phyloP scores from a whole-genome alignment of 208 protist species.

The Trypanosoma avium region DNA sequence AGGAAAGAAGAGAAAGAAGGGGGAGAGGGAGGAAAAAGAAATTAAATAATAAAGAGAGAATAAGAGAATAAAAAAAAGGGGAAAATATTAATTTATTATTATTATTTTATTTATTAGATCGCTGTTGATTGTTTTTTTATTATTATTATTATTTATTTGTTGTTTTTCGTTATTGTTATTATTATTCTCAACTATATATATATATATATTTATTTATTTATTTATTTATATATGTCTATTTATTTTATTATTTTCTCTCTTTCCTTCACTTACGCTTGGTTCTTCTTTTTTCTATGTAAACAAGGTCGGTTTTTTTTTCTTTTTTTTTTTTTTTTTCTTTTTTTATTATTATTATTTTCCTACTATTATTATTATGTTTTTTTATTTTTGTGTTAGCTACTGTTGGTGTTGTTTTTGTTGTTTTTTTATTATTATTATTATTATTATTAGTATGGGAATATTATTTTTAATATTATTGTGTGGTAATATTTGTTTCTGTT shows the following conservation, averaged over 20 bases:
- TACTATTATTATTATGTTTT: background rate
- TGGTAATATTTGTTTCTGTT: too few species aligned
- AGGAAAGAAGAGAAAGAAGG: background rate
- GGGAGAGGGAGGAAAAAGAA: background rate
- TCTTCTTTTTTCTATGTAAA: slow-evolving; percentile 12
- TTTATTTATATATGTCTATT: background rate
- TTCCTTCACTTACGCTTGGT: background rate
- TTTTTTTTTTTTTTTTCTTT: slow-evolving; percentile 8
- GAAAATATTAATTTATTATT: too few species aligned
- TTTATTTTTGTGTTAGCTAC: background rate
- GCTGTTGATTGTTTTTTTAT: too few species aligned
- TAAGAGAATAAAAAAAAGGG: background rate
- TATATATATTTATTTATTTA: background rate
- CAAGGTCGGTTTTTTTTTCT: slow-evolving; percentile 16
- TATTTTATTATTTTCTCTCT: slow-evolving; percentile 3
- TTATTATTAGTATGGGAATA: slow-evolving; percentile 13
- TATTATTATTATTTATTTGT: background rate
- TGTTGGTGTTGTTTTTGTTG: background rate
- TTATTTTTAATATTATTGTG: slow-evolving; percentile 11
- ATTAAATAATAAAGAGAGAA: background rate
- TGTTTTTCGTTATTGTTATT: background rate
- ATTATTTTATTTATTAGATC: too few species aligned
- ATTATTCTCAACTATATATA: background rate
- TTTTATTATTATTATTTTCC: background rate
- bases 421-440: slow-evolving; percentile 9